Evolutionary conservation across 164 flowering plant genomes (phyloP), one percentile per base, ranked within the genome.

Genomic region (Liriodendron chinense): DNA sequence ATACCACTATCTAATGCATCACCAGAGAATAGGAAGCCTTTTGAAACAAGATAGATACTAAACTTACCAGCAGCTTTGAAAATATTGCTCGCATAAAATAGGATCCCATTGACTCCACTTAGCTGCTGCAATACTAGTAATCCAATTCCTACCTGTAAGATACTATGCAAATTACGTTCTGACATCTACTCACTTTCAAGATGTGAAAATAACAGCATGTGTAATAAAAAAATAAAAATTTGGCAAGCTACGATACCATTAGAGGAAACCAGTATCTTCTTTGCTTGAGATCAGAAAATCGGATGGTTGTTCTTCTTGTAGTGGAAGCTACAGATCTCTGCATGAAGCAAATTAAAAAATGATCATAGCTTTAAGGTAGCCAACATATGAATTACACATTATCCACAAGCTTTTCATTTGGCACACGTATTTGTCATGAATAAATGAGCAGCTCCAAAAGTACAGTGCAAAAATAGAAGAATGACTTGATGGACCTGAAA

Each of bases 251-350:
- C 47, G 61, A 56, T 89, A 94, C 98, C 97, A 84, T 85, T 81
- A 94, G 83, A 68, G 98, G 98, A 75, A 82, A 89, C 92, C 94
- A 94, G 78, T 91, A 93, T 85, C 92, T 84, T 83, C 83, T 88
- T 23, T 83, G 86, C 85, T 83, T 90, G 53, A 95, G 91, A 64
- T 93, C 97, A 3, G 89, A 75, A 84, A 93, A 86, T 7, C 89
- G 86, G 9, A 93, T 85, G 10, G 90, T 82, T 16, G 80, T 77
- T 84, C 89, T 83, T 82, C 82, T 87, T 77, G 77, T 83, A 71
- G 92, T 50, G 78, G 97, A 79, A 72, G 89, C 92, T 43, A 92
- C 87, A 65, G 96, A 80, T 72, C 86, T 90, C 98, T 94, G 88
- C 69, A 78, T 56, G 78, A 48, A 76, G 75, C 7, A 73, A n/a